Base-by-base conservation (phyloP, 345 rosid species). In the Populus ilicifolia region DNA sequence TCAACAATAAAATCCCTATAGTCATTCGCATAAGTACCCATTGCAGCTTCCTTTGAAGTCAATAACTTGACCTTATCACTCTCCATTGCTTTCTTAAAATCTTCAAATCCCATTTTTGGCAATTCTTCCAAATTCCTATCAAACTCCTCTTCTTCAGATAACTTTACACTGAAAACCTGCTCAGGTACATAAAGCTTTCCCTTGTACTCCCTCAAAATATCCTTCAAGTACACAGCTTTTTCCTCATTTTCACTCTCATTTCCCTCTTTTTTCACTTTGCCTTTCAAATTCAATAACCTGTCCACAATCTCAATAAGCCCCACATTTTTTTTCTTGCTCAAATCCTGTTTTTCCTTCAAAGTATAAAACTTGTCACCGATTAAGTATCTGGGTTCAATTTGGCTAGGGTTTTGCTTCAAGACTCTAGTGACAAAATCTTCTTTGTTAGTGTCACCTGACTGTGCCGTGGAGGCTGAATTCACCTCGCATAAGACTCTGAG, bases 141-240 rank as follows among this genome's bases (percentile, higher is more conserved):
- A 73, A 94, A 94, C 36, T 87, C 89, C 36, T 92, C 96, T 75
- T 91, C 96, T 82, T 94, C 94, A 0, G 93, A 86, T 78, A 91
- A 86, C 75, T 86, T 89, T 29, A 81, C 69, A 50, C 89, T 97
- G 59, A 94, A 94, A 69, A 92, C 83, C 82, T 91, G 97, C 88
- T 90, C 97, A 0, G 98, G 98, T 39, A 94, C 98, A 68, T 90
- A 92, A 54, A 92, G 94, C 85, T 94, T 92, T 39, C 98, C 98
- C 33, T 78, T 94, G 75, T 91, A 85, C 77, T 91, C 94, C 83
- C 96, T 88, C 85, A 94, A 74, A 46, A 94, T 79, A 77, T 92
- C 96, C 73, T 85, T 91, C 92, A 94, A 77, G 69, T 90, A 90
- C 80, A 94, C 98, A 70, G 83, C 66, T 74, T 83, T 88, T 36